Base-by-base conservation (phyloP, 768 basidiomycete genomes). In the Russula ochroleuca region DNA sequence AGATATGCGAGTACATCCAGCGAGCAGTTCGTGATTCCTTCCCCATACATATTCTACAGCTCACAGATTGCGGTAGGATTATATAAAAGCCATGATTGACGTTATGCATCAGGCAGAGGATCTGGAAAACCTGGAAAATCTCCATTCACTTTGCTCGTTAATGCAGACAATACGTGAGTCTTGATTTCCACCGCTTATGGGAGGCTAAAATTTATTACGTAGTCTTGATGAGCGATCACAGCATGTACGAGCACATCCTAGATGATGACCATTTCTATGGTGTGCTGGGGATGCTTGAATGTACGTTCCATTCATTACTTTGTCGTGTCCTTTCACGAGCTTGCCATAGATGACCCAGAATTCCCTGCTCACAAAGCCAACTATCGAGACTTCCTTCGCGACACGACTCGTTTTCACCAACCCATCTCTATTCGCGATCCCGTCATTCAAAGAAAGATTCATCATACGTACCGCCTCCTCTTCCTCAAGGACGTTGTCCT, bases 401-500 rank as follows among this genome's bases (percentile, higher is more conserved):
- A 89, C 69, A 86, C 85, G 11, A 81, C 90, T n/a, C 85, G 83
- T 60, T 98, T 92, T 76, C 90, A 92, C 70, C 86, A 96, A 75
- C 94, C 95, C 50, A 86, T 98, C 67, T 81, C 84, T 35, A 89
- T 98, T 71, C 82, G 83, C 48, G 92, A 96, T 69, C 75, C 80
- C 21, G 68, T 73, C 49, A 87, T 97, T 50, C 87, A 89, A 70
- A 83, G 82, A 62, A 98, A 98, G 76, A 89, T 98, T 31, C 96
- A 98, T 75, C 94, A 97, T 72, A 98, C 94, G 3, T 98, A 98
- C 74, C 92, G 97, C 21, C 82, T 99, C 8, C 93, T 94, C 72
- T 98, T 94, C 76, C 87, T 99, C 71, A 98, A 98, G 74, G 97
- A 99, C 73, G 96, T 99, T 63, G 93, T 99, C 47, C 89, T 99